phyloP scores from a whole-genome alignment of 257 asterid genomes.

The Solanum chiquidenum region DNA sequence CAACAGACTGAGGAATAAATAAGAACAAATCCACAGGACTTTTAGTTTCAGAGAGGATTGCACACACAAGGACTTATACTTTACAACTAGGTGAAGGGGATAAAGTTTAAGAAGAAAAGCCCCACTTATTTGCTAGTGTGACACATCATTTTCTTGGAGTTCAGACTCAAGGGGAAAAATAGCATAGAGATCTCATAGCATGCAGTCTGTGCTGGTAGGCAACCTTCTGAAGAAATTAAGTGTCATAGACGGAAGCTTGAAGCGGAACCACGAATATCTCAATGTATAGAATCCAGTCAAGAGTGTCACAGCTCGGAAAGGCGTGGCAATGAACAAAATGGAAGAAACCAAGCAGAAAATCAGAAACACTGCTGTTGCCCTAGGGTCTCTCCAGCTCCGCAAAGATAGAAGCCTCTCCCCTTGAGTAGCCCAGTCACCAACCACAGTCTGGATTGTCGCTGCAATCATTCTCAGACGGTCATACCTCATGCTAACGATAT shows the following conservation, averaged over 20 bases:
- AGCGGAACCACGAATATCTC: slow-evolving; percentile 57
- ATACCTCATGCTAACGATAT: slow-evolving; percentile 55
- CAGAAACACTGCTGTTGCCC: slow-evolving; percentile 54
- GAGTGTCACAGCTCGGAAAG: slow-evolving; percentile 55
- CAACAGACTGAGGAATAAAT: not conserved
- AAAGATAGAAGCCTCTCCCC: slow-evolving; percentile 62
- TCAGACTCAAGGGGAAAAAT: not conserved
- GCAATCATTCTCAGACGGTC: slow-evolving; percentile 62
- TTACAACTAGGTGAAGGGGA: not conserved
- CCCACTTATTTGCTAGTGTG: not conserved
- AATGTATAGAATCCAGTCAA: slow-evolving; percentile 42
- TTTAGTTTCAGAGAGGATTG: not conserved
- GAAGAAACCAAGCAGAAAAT: slow-evolving; percentile 46
- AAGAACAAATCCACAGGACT: not conserved
- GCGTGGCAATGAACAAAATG: slow-evolving; percentile 46
- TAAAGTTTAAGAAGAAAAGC: not conserved
- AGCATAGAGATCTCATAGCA: not conserved
- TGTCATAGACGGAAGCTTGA: slow-evolving; percentile 45
- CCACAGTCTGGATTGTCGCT: slow-evolving; percentile 57
- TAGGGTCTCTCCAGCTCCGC: slow-evolving; percentile 70
- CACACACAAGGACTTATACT: not conserved
- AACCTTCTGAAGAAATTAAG: not conserved
- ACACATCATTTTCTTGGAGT: not conserved
- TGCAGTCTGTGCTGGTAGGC: not conserved
- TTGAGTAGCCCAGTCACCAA: slow-evolving; percentile 71